These are phyloP conservation scores for Fusarium nematophilum DNA, from an alignment of 2,329 filamentous ascomycete genomes.

Conservation along the genomic window DNA sequence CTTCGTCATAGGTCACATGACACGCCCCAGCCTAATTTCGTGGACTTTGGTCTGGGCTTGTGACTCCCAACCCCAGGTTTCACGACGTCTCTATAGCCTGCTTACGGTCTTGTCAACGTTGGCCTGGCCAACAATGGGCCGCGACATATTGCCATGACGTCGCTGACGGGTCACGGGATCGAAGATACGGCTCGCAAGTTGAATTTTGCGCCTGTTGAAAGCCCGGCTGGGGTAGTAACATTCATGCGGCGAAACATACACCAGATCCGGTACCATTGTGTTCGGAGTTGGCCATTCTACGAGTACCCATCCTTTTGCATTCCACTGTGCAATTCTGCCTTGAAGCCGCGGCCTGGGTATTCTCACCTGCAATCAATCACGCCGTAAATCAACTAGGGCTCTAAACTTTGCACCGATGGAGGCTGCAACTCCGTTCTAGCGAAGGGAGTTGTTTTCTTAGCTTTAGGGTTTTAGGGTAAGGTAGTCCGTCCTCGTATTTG, in stretches of 20 bases:
- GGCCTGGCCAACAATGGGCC: conserved; percentile 9
- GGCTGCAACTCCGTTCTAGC: too few species aligned
- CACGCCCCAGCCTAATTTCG: conserved; percentile 15
- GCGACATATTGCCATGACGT: conserved; percentile 35
- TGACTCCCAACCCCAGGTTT: conserved; percentile 41
- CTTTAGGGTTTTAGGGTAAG: too few species aligned
- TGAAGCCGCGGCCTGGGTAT: too few species aligned
- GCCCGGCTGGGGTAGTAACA: conserved; percentile 1
- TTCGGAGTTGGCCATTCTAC: too few species aligned
- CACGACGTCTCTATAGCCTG: conserved; percentile 35
- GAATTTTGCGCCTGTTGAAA: conserved; percentile 14
- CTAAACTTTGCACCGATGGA: too few species aligned
- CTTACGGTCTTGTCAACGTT: conserved; percentile 24
- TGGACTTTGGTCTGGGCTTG: conserved; percentile 12
- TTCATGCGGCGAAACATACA: conserved; percentile 18
- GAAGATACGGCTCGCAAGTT: conserved; percentile 16
- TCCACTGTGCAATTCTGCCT: too few species aligned
- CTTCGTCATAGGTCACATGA: conserved; percentile 38
- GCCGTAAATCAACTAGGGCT: too few species aligned
- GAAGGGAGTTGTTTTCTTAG: too few species aligned
- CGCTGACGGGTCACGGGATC: conserved; percentile 33
- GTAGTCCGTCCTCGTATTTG: too few species aligned
- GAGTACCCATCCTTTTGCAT: neutral
- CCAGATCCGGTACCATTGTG: neutral
- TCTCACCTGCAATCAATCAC: too few species aligned